phyloP scores from a whole-genome alignment of 2,329 filamentous ascomycete species.

The Ceratocystis eucalypticola region DNA sequence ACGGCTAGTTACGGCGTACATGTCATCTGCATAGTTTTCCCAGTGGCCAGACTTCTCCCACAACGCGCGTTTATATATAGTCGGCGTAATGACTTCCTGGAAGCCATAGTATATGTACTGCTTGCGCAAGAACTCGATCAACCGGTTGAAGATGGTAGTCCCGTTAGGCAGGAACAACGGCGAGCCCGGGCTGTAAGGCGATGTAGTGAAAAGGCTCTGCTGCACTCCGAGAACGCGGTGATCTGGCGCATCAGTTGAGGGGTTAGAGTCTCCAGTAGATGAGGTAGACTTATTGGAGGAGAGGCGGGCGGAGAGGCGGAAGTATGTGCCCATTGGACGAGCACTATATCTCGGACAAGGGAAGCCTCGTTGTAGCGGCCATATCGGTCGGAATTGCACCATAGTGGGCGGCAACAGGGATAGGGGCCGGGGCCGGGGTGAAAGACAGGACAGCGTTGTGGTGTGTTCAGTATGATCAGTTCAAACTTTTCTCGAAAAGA shows the following conservation, averaged over 20 bases:
- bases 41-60: slow-evolving; percentile 80
- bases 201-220: slow-evolving; percentile 68
- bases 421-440: neutral
- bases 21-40: slow-evolving; percentile 82
- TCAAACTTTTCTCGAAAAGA: neutral
- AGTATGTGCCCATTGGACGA: neutral
- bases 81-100: slow-evolving; percentile 77
- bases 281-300: neutral
- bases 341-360: neutral
- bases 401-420: slow-evolving; percentile 8
- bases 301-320: neutral
- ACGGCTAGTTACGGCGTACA: slow-evolving; percentile 64
- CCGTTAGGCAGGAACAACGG: slow-evolving; percentile 76
- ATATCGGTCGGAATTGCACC: slow-evolving; percentile 7
- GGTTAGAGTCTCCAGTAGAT: neutral
- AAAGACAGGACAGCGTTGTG: neutral
- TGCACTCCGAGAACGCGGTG: slow-evolving; percentile 47
- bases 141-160: slow-evolving; percentile 67
- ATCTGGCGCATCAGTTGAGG: slow-evolving; percentile 29
- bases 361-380: slow-evolving; percentile 3
- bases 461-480: neutral
- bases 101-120: slow-evolving; percentile 80
- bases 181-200: slow-evolving; percentile 69
- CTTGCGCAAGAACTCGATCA: slow-evolving; percentile 66
- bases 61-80: slow-evolving; percentile 76